phyloP scores from a whole-genome alignment of 345 rosid genomes.

The Gossypium sturtianum region DNA sequence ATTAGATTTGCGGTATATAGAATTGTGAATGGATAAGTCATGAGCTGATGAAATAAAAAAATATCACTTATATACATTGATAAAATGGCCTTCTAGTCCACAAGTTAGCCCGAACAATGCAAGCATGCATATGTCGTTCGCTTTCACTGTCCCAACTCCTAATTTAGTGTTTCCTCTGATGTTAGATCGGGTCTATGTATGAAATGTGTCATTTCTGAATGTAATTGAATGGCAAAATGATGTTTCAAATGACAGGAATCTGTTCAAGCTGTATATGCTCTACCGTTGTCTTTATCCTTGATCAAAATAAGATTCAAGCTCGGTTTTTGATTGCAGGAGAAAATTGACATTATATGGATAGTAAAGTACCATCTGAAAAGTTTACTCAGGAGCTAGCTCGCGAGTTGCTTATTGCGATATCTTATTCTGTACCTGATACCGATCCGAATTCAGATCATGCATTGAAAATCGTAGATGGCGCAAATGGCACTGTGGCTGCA shows the following conservation, averaged over 20 bases:
- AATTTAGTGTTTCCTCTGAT: not conserved
- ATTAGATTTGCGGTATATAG: no score
- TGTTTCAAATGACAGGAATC: not conserved
- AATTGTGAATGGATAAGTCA: no score
- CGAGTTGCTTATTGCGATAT: constrained; percentile 13
- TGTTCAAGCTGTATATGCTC: not conserved
- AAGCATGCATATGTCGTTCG: not conserved
- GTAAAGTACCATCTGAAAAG: not conserved
- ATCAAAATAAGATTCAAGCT: not conserved
- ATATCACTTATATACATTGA: no score
- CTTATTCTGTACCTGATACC: not conserved
- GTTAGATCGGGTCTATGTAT: not conserved
- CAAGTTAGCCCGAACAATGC: not conserved
- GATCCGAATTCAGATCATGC: not conserved
- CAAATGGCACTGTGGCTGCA: not conserved
- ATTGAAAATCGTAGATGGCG: not conserved
- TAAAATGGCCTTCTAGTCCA: not conserved
- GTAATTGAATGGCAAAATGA: not conserved
- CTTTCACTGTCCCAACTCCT: not conserved
- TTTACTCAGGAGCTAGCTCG: constrained; percentile 7
- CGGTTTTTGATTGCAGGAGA: constrained; percentile 2
- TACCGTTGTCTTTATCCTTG: not conserved
- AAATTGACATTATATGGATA: constrained; percentile 6
- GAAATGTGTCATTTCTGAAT: not conserved
- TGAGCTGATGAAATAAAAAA: no score